These are phyloP conservation scores for Flagelloscypha sp. DNA, from an alignment of 768 basidiomycete species.

Conservation along the genomic window DNA sequence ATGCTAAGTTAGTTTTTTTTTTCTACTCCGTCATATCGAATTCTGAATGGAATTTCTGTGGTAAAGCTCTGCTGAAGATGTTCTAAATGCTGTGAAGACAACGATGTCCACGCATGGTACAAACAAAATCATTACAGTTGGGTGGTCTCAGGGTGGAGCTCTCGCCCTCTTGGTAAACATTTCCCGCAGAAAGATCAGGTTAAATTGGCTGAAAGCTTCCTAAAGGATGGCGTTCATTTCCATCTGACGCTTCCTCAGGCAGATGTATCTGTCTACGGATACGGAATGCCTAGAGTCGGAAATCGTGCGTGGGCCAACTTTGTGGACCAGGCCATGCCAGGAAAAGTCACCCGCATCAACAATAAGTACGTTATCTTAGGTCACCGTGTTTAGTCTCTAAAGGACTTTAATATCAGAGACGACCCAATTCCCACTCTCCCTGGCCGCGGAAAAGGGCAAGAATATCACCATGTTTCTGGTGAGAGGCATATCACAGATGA, in stretches of 20 bases:
- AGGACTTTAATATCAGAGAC: conserved; percentile 14
- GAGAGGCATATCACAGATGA: conserved; percentile 23
- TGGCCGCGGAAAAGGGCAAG: conserved; percentile 23
- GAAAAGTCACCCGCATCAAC: conserved; percentile 44
- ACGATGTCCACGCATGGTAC: conserved; percentile 27
- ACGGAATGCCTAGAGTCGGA: conserved; percentile 40
- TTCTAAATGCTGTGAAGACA: conserved; percentile 36
- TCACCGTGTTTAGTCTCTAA: neutral
- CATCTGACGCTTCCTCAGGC: conserved; percentile 40
- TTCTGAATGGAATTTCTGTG: no score
- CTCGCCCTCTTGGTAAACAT: no score
- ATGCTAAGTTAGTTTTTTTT: no score
- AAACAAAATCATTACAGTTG: conserved; percentile 34
- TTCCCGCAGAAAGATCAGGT: conserved; percentile 11
- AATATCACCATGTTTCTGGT: conserved; percentile 38
- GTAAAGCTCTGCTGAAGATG: conserved; percentile 27
- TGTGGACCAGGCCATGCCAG: conserved; percentile 39
- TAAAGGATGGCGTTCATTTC: conserved; percentile 43
- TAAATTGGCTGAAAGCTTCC: conserved; percentile 42
- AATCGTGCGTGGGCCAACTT: conserved; percentile 53
- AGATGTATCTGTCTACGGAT: conserved; percentile 28
- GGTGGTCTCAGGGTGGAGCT: conserved; percentile 39
- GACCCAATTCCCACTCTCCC: conserved; percentile 34
- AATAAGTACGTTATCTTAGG: conserved; percentile 27
- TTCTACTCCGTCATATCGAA: conserved; percentile 11